Evolutionary conservation across 2,329 filamentous ascomycete genomes (phyloP).

Genomic region (Cladosporium sp.): DNA sequence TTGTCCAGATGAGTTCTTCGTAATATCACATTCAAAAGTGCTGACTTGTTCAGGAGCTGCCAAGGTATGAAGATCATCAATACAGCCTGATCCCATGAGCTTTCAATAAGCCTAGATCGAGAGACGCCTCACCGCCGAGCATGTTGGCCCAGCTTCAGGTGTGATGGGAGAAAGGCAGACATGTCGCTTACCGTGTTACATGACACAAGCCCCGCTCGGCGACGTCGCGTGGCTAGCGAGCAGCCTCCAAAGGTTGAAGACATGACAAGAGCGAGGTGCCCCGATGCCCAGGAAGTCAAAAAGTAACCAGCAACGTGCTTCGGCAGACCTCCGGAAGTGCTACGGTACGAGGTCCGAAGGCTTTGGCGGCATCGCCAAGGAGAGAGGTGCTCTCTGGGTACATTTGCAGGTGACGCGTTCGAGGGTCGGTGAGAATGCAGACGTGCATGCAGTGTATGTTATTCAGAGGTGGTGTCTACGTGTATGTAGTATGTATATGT

Average conservation of each 20-base stretch:
- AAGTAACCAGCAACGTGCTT: neutral
- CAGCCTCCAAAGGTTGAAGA: neutral
- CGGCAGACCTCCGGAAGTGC: neutral
- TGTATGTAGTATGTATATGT: too few species aligned
- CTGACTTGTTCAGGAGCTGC: neutral
- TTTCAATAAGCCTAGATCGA: too few species aligned
- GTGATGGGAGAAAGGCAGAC: neutral
- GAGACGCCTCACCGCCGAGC: neutral
- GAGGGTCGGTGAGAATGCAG: too few species aligned
- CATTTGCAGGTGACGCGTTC: too few species aligned
- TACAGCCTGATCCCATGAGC: neutral
- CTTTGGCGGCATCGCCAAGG: too few species aligned
- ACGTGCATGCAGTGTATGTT: too few species aligned
- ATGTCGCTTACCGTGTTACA: neutral
- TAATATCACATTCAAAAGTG: neutral
- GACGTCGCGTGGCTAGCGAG: neutral
- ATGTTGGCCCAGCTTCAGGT: neutral
- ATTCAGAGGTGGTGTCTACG: too few species aligned
- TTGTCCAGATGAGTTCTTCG: neutral
- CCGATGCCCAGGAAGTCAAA: neutral
- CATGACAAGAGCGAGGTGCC: neutral
- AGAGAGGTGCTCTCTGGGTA: too few species aligned
- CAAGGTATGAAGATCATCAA: constrained; percentile 2
- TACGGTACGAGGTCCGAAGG: too few species aligned
- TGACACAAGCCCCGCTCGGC: neutral